Evolutionary conservation across 306 rosid species (phyloP).

Genomic region (Inga oerstediana): DNA sequence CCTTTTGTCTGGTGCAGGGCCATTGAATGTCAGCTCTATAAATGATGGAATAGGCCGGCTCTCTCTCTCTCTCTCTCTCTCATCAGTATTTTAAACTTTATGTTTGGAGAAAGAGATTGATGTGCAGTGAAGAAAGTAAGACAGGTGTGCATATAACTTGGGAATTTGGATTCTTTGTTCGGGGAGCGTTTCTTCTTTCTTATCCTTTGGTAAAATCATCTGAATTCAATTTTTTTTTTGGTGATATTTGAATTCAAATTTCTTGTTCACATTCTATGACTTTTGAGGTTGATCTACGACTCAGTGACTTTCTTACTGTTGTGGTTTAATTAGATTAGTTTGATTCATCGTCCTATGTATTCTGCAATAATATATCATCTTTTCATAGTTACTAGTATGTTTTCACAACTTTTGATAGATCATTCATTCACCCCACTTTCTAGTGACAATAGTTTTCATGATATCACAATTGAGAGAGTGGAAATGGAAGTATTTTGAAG

Average conservation of each 20-base stretch:
- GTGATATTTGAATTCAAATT: not conserved
- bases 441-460: too few species aligned
- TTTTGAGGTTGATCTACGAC: too few species aligned
- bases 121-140: slow-evolving; percentile 47
- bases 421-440: too few species aligned
- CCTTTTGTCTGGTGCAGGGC: not conserved
- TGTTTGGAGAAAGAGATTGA: slow-evolving; percentile 37
- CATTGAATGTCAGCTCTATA: slow-evolving; percentile 50
- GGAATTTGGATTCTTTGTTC: slow-evolving; percentile 43
- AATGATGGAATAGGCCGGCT: slow-evolving; percentile 71
- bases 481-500: too few species aligned
- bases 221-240: not conserved
- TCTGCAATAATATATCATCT: too few species aligned
- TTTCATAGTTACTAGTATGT: too few species aligned
- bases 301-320: too few species aligned
- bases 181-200: not conserved
- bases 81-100: not conserved
- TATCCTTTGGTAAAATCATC: not conserved
- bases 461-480: too few species aligned
- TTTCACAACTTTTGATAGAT: too few species aligned
- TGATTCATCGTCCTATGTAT: too few species aligned
- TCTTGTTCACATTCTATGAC: too few species aligned
- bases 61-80: not conserved
- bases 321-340: too few species aligned
- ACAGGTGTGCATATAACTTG: slow-evolving; percentile 37